Evolutionary conservation across 768 basidiomycete genomes (phyloP).

Genomic region (Termitomyces sp.): DNA sequence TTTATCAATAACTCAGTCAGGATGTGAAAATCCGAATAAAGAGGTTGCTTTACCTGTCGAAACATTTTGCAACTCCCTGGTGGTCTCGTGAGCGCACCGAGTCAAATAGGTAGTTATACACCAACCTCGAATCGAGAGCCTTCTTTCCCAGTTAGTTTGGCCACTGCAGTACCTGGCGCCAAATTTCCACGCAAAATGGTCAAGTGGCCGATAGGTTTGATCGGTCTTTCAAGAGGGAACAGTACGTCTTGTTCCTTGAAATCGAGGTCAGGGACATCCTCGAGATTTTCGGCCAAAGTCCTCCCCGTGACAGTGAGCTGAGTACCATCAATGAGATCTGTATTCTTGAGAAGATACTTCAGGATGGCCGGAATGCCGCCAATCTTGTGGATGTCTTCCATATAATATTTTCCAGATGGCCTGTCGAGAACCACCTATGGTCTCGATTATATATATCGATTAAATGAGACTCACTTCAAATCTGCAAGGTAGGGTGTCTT

Average conservation of each 20-base stretch:
- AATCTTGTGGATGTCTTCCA: slow-evolving; percentile 85
- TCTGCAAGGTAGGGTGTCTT: slow-evolving; percentile 84
- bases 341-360: slow-evolving; percentile 77
- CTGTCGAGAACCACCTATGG: not conserved
- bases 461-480: slow-evolving; percentile 45
- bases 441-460: not conserved
- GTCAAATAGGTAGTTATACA: not conserved
- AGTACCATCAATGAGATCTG: slow-evolving; percentile 72
- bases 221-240: slow-evolving; percentile 63
- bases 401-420: slow-evolving; percentile 82
- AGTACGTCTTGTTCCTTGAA: slow-evolving; percentile 78
- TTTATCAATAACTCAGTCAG: slow-evolving; percentile 17
- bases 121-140: slow-evolving; percentile 74
- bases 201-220: slow-evolving; percentile 84
- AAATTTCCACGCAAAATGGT: slow-evolving; percentile 87
- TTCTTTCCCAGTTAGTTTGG: slow-evolving; percentile 93
- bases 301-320: slow-evolving; percentile 90
- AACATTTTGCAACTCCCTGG: slow-evolving; percentile 72
- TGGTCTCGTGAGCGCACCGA: slow-evolving; percentile 1
- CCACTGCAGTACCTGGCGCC: slow-evolving; percentile 81
- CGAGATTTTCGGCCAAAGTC: slow-evolving; percentile 83
- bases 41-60: slow-evolving; percentile 47
- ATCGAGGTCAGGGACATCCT: slow-evolving; percentile 64
- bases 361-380: slow-evolving; percentile 82
- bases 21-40: not conserved